Conservation (phyloP, 2,329 filamentous ascomycete genomes). For the Metarhizium robertsii region DNA sequence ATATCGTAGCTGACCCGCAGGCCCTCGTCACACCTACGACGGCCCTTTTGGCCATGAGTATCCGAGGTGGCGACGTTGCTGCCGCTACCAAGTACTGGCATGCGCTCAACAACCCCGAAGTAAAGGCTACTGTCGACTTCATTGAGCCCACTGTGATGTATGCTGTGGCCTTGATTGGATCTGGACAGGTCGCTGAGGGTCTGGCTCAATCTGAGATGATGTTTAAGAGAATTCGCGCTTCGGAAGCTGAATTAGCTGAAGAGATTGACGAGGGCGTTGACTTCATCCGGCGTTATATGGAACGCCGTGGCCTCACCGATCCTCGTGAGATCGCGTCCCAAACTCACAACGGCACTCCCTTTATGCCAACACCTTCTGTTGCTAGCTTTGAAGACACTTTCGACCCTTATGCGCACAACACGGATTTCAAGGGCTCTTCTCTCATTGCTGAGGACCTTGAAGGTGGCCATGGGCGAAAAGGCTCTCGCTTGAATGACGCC, state of each 20-base stretch:
- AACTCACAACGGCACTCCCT: slow-evolving; percentile 35
- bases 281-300: slow-evolving; percentile 53
- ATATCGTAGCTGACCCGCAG: slow-evolving; percentile 42
- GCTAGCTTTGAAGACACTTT: slow-evolving; percentile 70
- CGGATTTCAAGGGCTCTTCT: slow-evolving; percentile 88
- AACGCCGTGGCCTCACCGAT: slow-evolving; percentile 42
- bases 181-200: slow-evolving; percentile 75
- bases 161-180: slow-evolving; percentile 75
- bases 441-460: slow-evolving; percentile 86
- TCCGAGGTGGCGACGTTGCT: slow-evolving; percentile 71
- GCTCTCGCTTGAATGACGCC: slow-evolving; percentile 68
- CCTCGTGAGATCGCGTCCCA: slow-evolving; percentile 42
- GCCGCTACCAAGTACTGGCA: slow-evolving; percentile 75
- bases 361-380: slow-evolving; percentile 43
- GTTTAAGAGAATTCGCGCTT: slow-evolving; percentile 72
- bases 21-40: slow-evolving; percentile 53
- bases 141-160: slow-evolving; percentile 91
- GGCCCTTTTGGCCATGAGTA: slow-evolving; percentile 77
- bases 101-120: slow-evolving; percentile 54
- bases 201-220: slow-evolving; percentile 71
- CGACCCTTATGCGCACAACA: slow-evolving; percentile 83
- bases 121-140: slow-evolving; percentile 52
- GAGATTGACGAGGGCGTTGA: slow-evolving; percentile 83
- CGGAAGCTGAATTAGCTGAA: slow-evolving; percentile 52
- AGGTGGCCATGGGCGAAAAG: slow-evolving; percentile 63